Evolutionary conservation across 768 basidiomycete genomes (phyloP).

Genomic region (Cubamyces lactineus): DNA sequence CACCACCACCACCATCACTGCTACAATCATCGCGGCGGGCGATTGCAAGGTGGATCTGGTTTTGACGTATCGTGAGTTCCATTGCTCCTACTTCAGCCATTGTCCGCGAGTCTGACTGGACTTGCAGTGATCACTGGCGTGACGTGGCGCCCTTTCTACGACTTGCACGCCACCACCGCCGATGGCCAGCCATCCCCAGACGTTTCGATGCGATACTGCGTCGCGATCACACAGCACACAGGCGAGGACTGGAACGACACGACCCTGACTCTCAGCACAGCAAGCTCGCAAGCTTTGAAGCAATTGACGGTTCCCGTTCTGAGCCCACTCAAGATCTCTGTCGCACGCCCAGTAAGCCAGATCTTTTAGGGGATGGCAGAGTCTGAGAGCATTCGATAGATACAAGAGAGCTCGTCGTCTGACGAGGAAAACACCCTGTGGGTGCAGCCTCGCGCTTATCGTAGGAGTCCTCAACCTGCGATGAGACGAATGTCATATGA

Average conservation of each 20-base stretch:
- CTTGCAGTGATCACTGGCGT: conserved; percentile 53
- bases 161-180: conserved; percentile 54
- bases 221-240: conserved; percentile 54
- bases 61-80: conserved; percentile 53
- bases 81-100: not conserved
- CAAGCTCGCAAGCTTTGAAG: conserved; percentile 40
- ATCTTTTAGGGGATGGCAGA: not conserved
- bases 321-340: not conserved
- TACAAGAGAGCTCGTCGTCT: not conserved
- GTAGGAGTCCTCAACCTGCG: too few relatives aligned
- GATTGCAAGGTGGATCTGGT: conserved; percentile 42
- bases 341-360: not conserved
- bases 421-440: too few relatives aligned
- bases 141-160: conserved; percentile 59
- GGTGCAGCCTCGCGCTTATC: too few relatives aligned
- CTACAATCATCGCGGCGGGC: conserved; percentile 5
- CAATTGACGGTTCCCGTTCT: conserved; percentile 25
- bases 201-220: conserved; percentile 57
- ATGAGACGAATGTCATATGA: too few relatives aligned
- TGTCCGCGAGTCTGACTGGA: too few relatives aligned
- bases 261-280: conserved; percentile 55
- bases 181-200: conserved; percentile 47
- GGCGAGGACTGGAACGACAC: conserved; percentile 64
- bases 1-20: conserved; percentile 1
- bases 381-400: not conserved